A percentile compares a stretch with the other conserved stretches of the same genome.
These are phyloP conservation scores for Hyphopichia wangnamkhiaoensis DNA, from an alignment of 1,139 yeast species.

Conservation along the genomic window DNA sequence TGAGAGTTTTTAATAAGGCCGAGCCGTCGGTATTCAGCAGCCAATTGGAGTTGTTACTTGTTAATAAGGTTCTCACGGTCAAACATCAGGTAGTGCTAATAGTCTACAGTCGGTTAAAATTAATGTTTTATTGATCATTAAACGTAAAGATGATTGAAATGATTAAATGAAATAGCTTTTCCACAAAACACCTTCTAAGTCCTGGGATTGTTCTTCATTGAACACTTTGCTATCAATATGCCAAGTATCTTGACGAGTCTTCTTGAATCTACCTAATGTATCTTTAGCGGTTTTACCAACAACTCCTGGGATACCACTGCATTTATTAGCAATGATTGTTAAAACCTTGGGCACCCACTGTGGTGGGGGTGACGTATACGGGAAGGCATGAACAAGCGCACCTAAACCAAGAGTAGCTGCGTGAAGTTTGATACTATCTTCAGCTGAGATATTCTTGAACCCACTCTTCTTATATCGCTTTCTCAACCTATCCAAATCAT, in stretches of 20 bases:
- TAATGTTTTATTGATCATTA: no score
- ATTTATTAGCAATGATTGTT: constrained; percentile 66
- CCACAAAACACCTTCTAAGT: constrained; percentile 92
- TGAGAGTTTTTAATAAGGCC: no score
- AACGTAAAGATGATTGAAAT: no score
- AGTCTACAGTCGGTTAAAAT: no score
- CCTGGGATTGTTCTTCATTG: constrained; percentile 79
- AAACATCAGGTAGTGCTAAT: no score
- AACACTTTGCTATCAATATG: constrained; percentile 81
- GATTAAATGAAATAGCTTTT: constrained; percentile 80
- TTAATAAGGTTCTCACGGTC: no score
- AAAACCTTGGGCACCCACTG: constrained; percentile 81
- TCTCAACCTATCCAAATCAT: constrained; percentile 33
- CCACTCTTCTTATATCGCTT: constrained; percentile 31
- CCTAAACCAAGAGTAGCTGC: constrained; percentile 92
- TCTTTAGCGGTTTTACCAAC: constrained; percentile 87
- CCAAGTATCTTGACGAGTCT: constrained; percentile 96
- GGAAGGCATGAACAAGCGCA: constrained; percentile 85
- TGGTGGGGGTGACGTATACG: constrained; percentile 92
- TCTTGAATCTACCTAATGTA: constrained; percentile 80
- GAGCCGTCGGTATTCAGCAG: no score
- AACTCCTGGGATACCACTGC: constrained; percentile 70
- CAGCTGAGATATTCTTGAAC: constrained; percentile 33
- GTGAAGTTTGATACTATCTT: constrained; percentile 59
- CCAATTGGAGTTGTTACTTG: no score